Evolutionary conservation across 805 yeast genomes (phyloP), one percentile per base, ranked within the genome.

Genomic region (Wickerhamomyces alni): DNA sequence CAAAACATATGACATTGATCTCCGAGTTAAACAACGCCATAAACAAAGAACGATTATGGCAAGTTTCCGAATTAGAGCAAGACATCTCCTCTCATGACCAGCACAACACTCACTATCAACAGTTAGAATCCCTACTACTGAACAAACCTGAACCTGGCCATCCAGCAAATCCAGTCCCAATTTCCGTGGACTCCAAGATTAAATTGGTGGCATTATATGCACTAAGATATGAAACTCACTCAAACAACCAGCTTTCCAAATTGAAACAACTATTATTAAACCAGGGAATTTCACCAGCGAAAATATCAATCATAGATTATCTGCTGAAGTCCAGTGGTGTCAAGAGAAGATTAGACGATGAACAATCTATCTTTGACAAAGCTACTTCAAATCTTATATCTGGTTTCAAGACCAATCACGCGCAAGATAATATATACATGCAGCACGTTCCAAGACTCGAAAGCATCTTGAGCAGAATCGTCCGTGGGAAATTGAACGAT

Each of bases 1-100:
- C 94, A 24, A 93, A 91, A 54, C 99, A 93, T 61, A 88, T 93
- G 74, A 77, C 94, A 17, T 70, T 93, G 17, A 89, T 91, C 8
- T 76, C 91, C 18, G 97, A 91, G 55, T 73, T 93, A 39, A 94
- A 88, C 54, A 75, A 81, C 42, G 74, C 75, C 44, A 84, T 93
- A 30, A 77, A 80, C 25, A 54, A 61, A 17, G 67, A 70, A 39
- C 70, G 84, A 46, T 66, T 91, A 38, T 85, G 96, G 83, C 87
- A 82, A 43, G 74, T 88, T 3, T 83, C 95, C 46, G 97, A 91
- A 61, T 66, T 89, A 33, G 96, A 93, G 61, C 99, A 93, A 61
- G 75, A 81, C 31, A 67, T 93, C 42, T 80, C 87, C 1, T 79
- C 89, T 43, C 76, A 70, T 42, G 80, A 75, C 36, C 71, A 70